Percentiles rank a stretch among this genome's conserved stretches.
Evolutionary conservation across 164 flowering plant species (phyloP).

Genomic region (Vitis rupestris): DNA sequence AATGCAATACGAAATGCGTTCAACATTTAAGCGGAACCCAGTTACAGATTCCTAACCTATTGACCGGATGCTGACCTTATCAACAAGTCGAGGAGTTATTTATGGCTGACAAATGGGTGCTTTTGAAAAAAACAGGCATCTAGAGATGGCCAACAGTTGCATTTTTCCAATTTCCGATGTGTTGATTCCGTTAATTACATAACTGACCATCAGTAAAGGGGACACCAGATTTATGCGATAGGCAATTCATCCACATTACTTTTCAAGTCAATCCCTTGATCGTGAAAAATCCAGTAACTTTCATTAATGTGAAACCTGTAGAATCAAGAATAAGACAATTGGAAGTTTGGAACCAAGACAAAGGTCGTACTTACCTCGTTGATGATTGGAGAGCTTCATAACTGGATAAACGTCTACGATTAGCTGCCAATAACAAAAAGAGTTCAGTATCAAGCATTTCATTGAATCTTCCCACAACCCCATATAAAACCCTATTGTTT

Average conservation of each 20-base stretch:
- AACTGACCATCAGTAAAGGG: neutral
- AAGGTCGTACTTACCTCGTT: slow-evolving; percentile 51
- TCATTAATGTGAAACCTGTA: neutral
- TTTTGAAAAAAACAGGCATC: no score
- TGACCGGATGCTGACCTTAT: no score
- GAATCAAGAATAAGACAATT: neutral
- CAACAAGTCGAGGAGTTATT: no score
- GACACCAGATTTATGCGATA: neutral
- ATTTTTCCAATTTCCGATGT: no score
- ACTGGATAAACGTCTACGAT: slow-evolving; percentile 84
- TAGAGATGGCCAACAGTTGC: no score
- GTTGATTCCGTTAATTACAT: no score
- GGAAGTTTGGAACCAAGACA: slow-evolving; percentile 2
- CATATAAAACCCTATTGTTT: neutral
- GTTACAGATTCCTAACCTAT: no score
- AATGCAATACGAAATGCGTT: no score
- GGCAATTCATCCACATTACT: neutral
- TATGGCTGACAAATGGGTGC: no score
- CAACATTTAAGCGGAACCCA: no score
- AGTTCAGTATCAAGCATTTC: slow-evolving; percentile 4
- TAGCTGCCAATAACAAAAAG: slow-evolving; percentile 53
- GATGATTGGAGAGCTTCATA: slow-evolving; percentile 93
- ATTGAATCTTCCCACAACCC: neutral
- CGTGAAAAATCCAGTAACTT: neutral
- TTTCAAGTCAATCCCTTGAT: neutral